Base-by-base conservation (phyloP, 2,329 filamentous ascomycete genomes). In the Thyridium curvatum region DNA sequence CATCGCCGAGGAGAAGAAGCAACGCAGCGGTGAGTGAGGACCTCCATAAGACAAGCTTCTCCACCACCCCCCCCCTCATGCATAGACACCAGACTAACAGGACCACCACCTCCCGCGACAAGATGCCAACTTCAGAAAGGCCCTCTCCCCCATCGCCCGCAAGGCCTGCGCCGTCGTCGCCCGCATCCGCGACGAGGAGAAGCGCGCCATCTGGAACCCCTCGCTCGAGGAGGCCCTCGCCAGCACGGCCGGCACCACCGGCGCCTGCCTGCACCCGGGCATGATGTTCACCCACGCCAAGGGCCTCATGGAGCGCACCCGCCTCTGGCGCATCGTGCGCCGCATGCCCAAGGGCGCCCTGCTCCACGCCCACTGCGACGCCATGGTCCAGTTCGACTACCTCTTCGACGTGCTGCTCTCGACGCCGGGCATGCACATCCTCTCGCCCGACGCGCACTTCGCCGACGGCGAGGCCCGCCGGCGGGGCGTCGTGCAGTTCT, bases 251-350 rank as follows among this genome's bases (percentile, higher is more conserved):
- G 65, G 77, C 40, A 66, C 62, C n/a, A 59, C 65, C 18, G 70
- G 21, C 21, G 13, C 79, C 50, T 73, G 78, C 44, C 77, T 91
- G 37, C 87, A 85, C 55, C 88, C 88, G 1, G 90, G 90, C 10
- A 94, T 95, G 84, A 93, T 94, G 85, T 96, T 95, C 62, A 82
- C 77, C 29, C 72, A 91, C 29, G 88, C 88, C 50, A 91, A 89
- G 60, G 76, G 81, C n/a, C 78, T 79, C 30, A 94, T 95, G 79
- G 87, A 94, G 61, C 71, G 72, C 49, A 94, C 87, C 12, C 81
- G 81, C 53, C 70, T 96, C 17, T 97, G 88, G 88, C 74, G 79
- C 47, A 93, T 96, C 50, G 75, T 95, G 13, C 77, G 82, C 42
- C 75, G 69, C 46, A 88, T 97, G 85, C 91, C 91, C 18, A 97